Evolutionary conservation across 1,284 basidiomycete species (phyloP), one percentile per base, ranked within the genome.

Genomic region (Cryptococcus jaspeensis): DNA sequence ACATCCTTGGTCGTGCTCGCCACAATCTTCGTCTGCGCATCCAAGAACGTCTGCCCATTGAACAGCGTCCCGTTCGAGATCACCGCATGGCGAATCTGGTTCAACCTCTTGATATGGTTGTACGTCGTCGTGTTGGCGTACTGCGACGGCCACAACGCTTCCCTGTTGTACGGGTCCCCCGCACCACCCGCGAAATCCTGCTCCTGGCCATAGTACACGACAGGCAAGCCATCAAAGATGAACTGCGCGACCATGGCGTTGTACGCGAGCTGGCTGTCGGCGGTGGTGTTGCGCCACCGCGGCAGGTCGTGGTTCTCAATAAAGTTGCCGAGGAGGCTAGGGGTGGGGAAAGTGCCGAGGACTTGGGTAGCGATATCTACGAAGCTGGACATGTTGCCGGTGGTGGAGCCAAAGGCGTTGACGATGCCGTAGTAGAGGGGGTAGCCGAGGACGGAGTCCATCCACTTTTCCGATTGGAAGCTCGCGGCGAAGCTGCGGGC

Each of bases 221-320:
- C 84, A 0, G 89, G 88, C 59, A 90, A 85, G 37, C 86, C 85
- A 55, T 84, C 82, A 57, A 83, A 82, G 78, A 88, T 81, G 72
- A 87, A 87, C 55, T 80, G 84, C 48, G 83, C 81, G 3, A 83
- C 79, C 82, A 88, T 84, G 20, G 86, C 86, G 69, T 86, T 87
- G 67, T 85, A 73, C 4, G 65, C 65, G 23, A 72, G 53, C 60
- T 67, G 60, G 15, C 65, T 62, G 57, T 76, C 67, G 52, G 67
- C 70, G 22, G 69, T 67, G 83, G 80, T 66, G 74, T 85, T 87
- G 55, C 83, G 80, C 84, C 87, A 90, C 47, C 89, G 82, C 3
- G 88, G 84, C 20, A 88, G 62, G 70, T 91, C 89, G 65, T 91
- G 89, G 75, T 91, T 91, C 75, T 91, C 89, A 36, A 92, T 75